Conservation (phyloP, 2,329 filamentous ascomycete species). For the Hymenoscyphus scutula region DNA sequence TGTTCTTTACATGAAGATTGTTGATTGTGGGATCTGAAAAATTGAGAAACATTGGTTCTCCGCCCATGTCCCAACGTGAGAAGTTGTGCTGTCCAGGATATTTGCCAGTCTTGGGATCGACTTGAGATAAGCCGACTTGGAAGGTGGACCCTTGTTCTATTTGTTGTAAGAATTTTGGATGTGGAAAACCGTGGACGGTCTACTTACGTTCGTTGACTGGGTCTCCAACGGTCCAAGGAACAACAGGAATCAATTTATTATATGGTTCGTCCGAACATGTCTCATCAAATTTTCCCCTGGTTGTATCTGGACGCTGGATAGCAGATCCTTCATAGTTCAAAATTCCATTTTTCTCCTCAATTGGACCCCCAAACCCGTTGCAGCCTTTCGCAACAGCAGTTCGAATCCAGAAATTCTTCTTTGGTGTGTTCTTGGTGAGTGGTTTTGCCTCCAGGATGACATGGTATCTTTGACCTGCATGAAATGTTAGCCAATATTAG, state of each 20-base stretch:
- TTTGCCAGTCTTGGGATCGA: neutral
- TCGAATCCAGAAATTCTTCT: slow-evolving; percentile 54
- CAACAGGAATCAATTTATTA: slow-evolving; percentile 5
- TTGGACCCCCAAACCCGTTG: neutral
- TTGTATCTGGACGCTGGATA: neutral
- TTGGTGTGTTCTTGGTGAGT: neutral
- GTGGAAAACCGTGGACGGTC: neutral
- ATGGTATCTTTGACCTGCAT: slow-evolving; percentile 48
- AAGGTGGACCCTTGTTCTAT: slow-evolving; percentile 5
- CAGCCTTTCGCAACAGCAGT: slow-evolving; percentile 14
- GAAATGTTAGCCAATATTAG: slow-evolving; percentile 43
- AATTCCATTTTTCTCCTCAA: slow-evolving; percentile 7
- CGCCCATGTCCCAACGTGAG: slow-evolving; percentile 9
- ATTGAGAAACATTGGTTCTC: slow-evolving; percentile 2
- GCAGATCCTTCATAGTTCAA: slow-evolving; percentile 2
- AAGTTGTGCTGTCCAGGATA: slow-evolving; percentile 8
- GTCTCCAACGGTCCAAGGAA: slow-evolving; percentile 6
- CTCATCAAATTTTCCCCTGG: neutral
- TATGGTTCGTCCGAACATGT: slow-evolving; percentile 8
- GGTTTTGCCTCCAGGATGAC: slow-evolving; percentile 45
- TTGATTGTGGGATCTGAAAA: slow-evolving; percentile 1
- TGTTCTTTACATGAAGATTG: neutral
- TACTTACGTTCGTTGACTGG: slow-evolving; percentile 8
- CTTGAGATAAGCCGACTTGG: slow-evolving; percentile 1
- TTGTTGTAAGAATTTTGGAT: neutral